Evolutionary conservation across 345 rosid genomes (phyloP), one percentile per base, ranked within the genome.

Genomic region (Arabidopsis arenosa): DNA sequence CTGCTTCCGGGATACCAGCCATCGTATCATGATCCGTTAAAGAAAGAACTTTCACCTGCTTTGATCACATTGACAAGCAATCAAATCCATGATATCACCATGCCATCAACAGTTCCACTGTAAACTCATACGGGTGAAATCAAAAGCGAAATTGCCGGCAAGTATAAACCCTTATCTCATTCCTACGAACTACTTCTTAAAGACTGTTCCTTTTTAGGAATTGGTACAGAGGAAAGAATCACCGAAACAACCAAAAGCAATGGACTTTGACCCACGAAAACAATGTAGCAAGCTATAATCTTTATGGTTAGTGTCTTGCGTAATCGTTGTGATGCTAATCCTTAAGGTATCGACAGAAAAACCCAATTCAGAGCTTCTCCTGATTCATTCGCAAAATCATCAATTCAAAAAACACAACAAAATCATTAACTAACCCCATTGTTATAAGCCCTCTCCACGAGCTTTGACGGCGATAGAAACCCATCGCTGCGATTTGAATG

Each of bases 401-500:
- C 47, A 43, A 43, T 43, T 44, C 17, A 41, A 6, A 15, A 48
- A 48, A 4, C 26, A 51, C 0, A 17, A 8, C 3, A 17, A 51
- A 21, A 51, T 21, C 2, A 23, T 17, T 70, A 43, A 80, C 93
- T 82, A 48, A 95, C 99, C 90, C 97, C 97, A 66, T 87, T 86
- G 41, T 68, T 77, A 80, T 90, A 87, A 84, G 99, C 99, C 76
- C 87, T 88, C 82, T 95, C 91, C 4, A 95, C 89, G 76, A 95
- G 90, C 85, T 89, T 95, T 3, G 96, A 78, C 70, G 99, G 99
- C 14, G 99, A 85, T 72, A 95, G 76, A 82, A 80, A 92, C 18
- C 99, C 99, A 77, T 95, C 99, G 75, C 99, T 95, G 81, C 55
- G 86, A 75, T 92, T 95, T 45, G 97, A 86, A 80, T 95, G 99